A percentile compares a stretch with the other conserved stretches of the same genome.
phyloP scores from a whole-genome alignment of 371 early-diverging fungal species.

The Circinella umbellata region DNA sequence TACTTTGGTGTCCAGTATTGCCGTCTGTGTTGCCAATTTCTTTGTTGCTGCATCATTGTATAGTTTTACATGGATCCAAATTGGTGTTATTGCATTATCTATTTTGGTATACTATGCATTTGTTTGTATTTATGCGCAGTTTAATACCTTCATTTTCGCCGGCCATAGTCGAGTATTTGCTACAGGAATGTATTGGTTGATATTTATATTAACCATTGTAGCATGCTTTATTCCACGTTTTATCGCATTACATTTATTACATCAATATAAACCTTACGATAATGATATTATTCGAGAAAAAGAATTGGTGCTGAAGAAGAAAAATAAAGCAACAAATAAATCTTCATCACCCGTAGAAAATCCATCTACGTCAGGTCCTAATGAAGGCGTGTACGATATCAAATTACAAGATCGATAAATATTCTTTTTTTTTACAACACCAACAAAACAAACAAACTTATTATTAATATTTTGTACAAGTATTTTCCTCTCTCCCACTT shows the following conservation, averaged over 20 bases:
- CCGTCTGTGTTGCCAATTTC: slow-evolving; percentile 81
- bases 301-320: slow-evolving; percentile 37
- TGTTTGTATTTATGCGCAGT: slow-evolving; percentile 49
- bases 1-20: slow-evolving; percentile 75
- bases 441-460: neutral
- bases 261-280: slow-evolving; percentile 62
- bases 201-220: slow-evolving; percentile 49
- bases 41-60: slow-evolving; percentile 78
- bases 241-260: slow-evolving; percentile 45
- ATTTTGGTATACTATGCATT: slow-evolving; percentile 54
- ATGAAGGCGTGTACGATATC: slow-evolving; percentile 2
- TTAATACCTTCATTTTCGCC: slow-evolving; percentile 46
- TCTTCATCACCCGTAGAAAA: neutral
- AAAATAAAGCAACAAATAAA: neutral
- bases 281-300: slow-evolving; percentile 68
- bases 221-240: slow-evolving; percentile 56
- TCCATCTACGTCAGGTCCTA: neutral
- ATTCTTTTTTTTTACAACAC: neutral
- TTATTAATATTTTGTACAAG: neutral
- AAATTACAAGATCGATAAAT: slow-evolving; percentile 6
- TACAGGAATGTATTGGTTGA: slow-evolving; percentile 56
- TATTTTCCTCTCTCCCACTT: neutral
- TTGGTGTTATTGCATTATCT: slow-evolving; percentile 60
- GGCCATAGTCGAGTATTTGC: slow-evolving; percentile 53
- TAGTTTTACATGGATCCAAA: slow-evolving; percentile 79